Percentiles rank a stretch among this genome's conserved stretches.
phyloP scores from a whole-genome alignment of 2,329 filamentous ascomycete species.

The Thermoascus crustaceus region DNA sequence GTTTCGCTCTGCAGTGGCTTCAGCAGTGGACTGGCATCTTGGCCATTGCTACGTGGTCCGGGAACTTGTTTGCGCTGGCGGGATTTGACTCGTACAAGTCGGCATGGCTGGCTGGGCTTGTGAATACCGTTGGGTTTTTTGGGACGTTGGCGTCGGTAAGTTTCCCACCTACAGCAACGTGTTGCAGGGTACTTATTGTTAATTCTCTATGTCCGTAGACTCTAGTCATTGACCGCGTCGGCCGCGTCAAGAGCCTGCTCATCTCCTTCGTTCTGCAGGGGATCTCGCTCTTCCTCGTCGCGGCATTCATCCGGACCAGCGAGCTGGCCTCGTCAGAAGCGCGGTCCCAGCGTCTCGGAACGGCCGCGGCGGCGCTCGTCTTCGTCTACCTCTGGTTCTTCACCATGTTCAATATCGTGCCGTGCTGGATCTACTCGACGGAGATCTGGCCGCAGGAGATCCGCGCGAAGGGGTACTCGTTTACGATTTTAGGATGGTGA shows the following conservation, averaged over 20 bases:
- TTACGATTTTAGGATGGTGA: slow-evolving; percentile 43
- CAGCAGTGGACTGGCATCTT: slow-evolving; percentile 40
- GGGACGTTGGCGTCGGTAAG: slow-evolving; percentile 17
- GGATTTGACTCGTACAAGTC: slow-evolving; percentile 16
- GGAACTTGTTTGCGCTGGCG: slow-evolving; percentile 14
- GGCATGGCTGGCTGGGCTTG: slow-evolving; percentile 14
- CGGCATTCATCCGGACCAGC: too few species aligned
- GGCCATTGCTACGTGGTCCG: slow-evolving; percentile 33
- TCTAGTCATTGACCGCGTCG: slow-evolving; percentile 18
- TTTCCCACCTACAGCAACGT: too few species aligned
- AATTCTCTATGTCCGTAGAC: too few species aligned
- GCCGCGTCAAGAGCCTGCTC: slow-evolving; percentile 7
- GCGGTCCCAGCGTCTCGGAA: slow-evolving; percentile 12
- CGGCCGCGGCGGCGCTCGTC: slow-evolving; percentile 13
- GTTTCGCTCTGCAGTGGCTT: slow-evolving; percentile 36
- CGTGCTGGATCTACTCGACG: slow-evolving; percentile 44
- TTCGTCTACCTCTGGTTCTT: slow-evolving; percentile 59
- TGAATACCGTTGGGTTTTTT: slow-evolving; percentile 18
- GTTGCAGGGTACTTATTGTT: too few species aligned
- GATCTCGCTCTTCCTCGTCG: not conserved
- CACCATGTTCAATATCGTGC: slow-evolving; percentile 52
- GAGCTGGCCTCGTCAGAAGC: too few species aligned
- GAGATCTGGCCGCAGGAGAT: slow-evolving; percentile 45
- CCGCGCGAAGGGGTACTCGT: slow-evolving; percentile 43
- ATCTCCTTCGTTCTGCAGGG: not conserved